Conservation (phyloP, 768 basidiomycete genomes). For the Clitopilus hobsonii region DNA sequence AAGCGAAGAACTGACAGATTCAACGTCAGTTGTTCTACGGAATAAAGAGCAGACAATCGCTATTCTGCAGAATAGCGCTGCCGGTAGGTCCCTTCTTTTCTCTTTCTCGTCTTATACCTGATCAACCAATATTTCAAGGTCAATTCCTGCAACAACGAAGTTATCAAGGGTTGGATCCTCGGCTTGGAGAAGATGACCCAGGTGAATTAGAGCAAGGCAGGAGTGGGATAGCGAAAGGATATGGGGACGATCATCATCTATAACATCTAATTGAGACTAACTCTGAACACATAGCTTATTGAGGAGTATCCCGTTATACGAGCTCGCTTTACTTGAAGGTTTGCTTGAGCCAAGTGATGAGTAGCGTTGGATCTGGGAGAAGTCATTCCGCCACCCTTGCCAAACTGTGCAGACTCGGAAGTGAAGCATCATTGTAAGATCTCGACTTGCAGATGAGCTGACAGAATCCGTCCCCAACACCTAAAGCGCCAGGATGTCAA, state of each 20-base stretch:
- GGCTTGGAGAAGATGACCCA: constrained; percentile 75
- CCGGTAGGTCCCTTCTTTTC: constrained; percentile 38
- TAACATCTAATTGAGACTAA: background rate
- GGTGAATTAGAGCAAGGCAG: constrained; percentile 84
- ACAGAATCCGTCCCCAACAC: too few species aligned
- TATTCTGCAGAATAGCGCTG: constrained; percentile 60
- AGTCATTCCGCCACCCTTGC: too few species aligned
- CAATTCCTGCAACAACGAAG: constrained; percentile 70
- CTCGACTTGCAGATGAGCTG: too few species aligned
- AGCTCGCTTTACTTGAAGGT: too few species aligned
- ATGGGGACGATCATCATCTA: constrained; percentile 49
- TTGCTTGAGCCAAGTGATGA: too few species aligned
- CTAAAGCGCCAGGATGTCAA: too few species aligned
- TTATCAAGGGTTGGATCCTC: constrained; percentile 78
- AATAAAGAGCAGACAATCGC: constrained; percentile 61
- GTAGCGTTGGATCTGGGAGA: too few species aligned
- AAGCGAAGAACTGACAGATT: constrained; percentile 9
- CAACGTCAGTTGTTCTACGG: constrained; percentile 43
- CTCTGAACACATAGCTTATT: too few species aligned
- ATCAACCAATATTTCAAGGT: constrained; percentile 28
- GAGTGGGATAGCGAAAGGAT: constrained; percentile 85
- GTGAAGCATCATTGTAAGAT: too few species aligned
- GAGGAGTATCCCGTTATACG: too few species aligned
- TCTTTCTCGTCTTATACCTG: background rate
- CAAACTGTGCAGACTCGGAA: too few species aligned